Percentiles rank a stretch among this genome's conserved stretches.
Evolutionary conservation across 2,329 filamentous ascomycete genomes (phyloP).

Genomic region (Lachnellula willkommii): DNA sequence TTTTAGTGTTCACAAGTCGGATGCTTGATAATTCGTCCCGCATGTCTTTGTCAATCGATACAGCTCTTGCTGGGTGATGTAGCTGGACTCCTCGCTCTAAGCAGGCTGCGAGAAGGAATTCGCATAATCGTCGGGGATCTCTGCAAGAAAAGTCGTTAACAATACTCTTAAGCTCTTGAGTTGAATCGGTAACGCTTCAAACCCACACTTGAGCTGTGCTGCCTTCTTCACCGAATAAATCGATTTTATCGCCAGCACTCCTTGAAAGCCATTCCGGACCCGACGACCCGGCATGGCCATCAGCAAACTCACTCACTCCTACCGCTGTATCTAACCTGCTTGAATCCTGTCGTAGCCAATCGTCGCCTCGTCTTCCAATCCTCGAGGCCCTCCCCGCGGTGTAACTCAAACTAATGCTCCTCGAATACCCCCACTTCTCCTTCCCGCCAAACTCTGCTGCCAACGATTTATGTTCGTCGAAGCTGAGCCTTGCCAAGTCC

Average conservation of each 20-base stretch:
- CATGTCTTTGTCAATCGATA: conserved; percentile 47
- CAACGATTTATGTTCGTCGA: conserved; percentile 51
- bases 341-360: conserved; percentile 61
- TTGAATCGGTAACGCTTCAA: not conserved
- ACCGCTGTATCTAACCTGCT: conserved; percentile 53
- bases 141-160: conserved; percentile 33
- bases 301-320: conserved; percentile 25
- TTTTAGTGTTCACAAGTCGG: conserved; percentile 41
- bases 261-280: conserved; percentile 56
- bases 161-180: not conserved
- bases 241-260: conserved; percentile 49
- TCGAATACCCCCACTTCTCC: conserved; percentile 49
- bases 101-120: conserved; percentile 57
- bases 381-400: conserved; percentile 28
- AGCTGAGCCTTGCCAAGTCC: conserved; percentile 61
- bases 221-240: conserved; percentile 55
- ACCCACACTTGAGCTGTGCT: conserved; percentile 61
- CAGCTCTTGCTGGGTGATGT: conserved; percentile 57
- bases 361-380: conserved; percentile 43
- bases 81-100: conserved; percentile 57
- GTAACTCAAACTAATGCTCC: conserved; percentile 55
- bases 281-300: conserved; percentile 8
- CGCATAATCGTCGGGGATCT: conserved; percentile 61
- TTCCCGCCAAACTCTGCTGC: conserved; percentile 17
- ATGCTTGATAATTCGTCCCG: conserved; percentile 48